These are phyloP conservation scores for Collariella sp. DNA, from an alignment of 495 filamentous ascomycete species.

Conservation along the genomic window DNA sequence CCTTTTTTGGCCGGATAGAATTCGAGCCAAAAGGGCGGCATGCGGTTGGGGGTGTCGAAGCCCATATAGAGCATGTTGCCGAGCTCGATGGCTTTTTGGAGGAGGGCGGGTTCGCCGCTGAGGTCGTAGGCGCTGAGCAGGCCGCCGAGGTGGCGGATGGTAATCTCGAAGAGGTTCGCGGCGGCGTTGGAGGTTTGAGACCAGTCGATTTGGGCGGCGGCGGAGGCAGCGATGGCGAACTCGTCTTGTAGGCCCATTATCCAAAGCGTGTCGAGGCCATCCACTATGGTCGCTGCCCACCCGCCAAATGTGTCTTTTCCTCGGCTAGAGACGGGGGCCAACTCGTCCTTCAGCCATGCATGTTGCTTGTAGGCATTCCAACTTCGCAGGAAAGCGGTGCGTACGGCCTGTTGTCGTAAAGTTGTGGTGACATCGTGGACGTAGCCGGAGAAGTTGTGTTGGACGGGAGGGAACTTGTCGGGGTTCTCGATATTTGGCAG, in stretches of 20 bases:
- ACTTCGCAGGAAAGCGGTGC: constrained; percentile 54
- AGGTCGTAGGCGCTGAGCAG: constrained; percentile 70
- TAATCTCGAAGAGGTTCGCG: constrained; percentile 72
- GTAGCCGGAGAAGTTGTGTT: neutral
- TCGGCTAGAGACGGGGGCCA: constrained; percentile 48
- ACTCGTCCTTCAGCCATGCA: constrained; percentile 72
- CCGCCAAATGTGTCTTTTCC: constrained; percentile 66
- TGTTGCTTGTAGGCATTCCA: constrained; percentile 67
- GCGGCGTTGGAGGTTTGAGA: constrained; percentile 46
- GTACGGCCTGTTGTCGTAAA: constrained; percentile 35
- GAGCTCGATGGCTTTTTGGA: constrained; percentile 73
- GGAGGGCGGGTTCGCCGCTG: constrained; percentile 48
- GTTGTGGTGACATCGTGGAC: neutral
- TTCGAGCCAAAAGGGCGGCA: constrained; percentile 67
- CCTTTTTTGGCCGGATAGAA: constrained; percentile 51
- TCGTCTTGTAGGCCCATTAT: constrained; percentile 80
- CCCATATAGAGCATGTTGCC: constrained; percentile 71
- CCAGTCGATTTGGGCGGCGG: constrained; percentile 69
- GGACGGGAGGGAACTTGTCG: neutral
- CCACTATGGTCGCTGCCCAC: constrained; percentile 84
- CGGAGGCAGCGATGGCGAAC: constrained; percentile 63
- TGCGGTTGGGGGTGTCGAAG: constrained; percentile 85
- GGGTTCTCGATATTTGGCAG: neutral
- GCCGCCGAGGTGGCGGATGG: constrained; percentile 70
- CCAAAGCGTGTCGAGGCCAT: constrained; percentile 80